Conservation (phyloP, 768 basidiomycete species). For the Suillus plorans region DNA sequence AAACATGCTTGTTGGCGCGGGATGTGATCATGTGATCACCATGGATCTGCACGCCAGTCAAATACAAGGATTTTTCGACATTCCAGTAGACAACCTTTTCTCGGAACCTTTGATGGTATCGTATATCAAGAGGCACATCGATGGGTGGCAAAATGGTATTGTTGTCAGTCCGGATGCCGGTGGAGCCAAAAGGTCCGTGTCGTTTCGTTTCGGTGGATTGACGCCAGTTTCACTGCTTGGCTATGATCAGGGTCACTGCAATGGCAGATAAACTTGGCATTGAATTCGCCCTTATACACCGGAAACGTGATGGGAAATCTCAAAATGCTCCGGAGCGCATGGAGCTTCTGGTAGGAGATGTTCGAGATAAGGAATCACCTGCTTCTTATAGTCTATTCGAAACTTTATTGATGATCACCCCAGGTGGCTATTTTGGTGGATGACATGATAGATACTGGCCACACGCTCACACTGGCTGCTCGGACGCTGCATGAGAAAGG, state of each 20-base stretch:
- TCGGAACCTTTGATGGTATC: constrained; percentile 94
- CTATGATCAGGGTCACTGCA: constrained; percentile 71
- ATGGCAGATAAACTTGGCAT: constrained; percentile 95
- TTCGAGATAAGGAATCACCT: constrained; percentile 72
- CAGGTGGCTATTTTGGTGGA: constrained; percentile 94
- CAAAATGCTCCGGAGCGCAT: constrained; percentile 72
- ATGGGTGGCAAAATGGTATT: constrained; percentile 83
- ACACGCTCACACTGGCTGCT: constrained; percentile 82
- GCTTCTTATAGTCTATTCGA: not conserved
- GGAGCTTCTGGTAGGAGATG: constrained; percentile 95
- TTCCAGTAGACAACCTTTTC: constrained; percentile 96
- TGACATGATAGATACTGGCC: constrained; percentile 97
- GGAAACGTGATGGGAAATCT: constrained; percentile 74
- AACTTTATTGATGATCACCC: constrained; percentile 5
- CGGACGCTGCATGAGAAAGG: constrained; percentile 88
- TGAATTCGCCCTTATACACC: constrained; percentile 95
- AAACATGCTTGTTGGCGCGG: constrained; percentile 96
- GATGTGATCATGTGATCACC: constrained; percentile 99
- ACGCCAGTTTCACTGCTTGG: constrained; percentile 3
- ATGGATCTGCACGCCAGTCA: constrained; percentile 98
- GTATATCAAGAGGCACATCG: constrained; percentile 86
- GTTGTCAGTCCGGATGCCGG: constrained; percentile 98
- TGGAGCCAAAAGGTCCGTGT: constrained; percentile 90
- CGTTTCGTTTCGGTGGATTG: not conserved
- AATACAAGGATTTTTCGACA: constrained; percentile 99